Conservation (phyloP, 495 filamentous ascomycete species). For the Talaromyces wortmannii region DNA sequence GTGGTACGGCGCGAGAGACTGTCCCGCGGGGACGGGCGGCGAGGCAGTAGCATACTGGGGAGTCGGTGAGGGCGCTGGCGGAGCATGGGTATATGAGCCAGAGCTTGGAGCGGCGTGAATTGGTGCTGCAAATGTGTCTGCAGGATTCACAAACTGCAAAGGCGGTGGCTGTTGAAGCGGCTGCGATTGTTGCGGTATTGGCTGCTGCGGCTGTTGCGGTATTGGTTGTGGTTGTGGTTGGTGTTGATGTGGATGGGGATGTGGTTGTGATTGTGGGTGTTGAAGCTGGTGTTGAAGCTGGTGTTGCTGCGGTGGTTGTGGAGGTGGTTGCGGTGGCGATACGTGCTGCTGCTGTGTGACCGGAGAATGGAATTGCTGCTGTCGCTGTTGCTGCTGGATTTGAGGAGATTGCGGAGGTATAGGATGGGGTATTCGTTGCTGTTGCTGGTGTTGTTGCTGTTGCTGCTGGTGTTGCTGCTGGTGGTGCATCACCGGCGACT, state of each 20-base stretch:
- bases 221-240: constrained; percentile 8
- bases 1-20: neutral
- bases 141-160: constrained; percentile 31
- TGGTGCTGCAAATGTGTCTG: constrained; percentile 14
- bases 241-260: constrained; percentile 7
- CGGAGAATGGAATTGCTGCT: constrained; percentile 1
- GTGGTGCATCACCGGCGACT: constrained; percentile 5
- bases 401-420: constrained; percentile 5
- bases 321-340: neutral
- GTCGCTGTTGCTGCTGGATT: neutral
- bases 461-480: constrained; percentile 11
- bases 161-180: constrained; percentile 11
- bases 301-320: constrained; percentile 3
- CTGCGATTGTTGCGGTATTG: constrained; percentile 22
- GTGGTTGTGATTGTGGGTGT: neutral
- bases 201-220: constrained; percentile 8
- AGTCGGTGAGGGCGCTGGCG: neutral
- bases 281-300: neutral
- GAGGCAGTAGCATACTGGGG: neutral
- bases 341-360: neutral
- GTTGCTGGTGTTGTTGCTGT: constrained; percentile 10
- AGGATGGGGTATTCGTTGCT: neutral
- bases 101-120: constrained; percentile 25
- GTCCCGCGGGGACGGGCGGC: neutral
- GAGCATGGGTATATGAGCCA: constrained; percentile 16